Evolutionary conservation across 2,329 filamentous ascomycete genomes (phyloP).

Genomic region (Apiospora hydei): DNA sequence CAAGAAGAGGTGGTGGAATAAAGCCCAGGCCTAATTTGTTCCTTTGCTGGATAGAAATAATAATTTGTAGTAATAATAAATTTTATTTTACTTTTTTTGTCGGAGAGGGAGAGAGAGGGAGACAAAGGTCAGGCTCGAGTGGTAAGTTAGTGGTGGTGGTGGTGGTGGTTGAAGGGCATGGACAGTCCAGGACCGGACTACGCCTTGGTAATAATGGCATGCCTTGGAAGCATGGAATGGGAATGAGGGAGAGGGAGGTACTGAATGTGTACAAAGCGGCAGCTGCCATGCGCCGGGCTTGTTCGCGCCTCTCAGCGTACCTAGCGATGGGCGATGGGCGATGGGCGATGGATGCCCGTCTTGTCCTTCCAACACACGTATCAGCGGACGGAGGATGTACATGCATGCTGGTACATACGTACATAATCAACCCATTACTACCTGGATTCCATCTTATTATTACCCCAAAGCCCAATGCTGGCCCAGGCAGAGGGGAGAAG

Average conservation of each 20-base stretch:
- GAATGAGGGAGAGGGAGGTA: conserved; percentile 14
- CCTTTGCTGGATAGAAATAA: conserved; percentile 4
- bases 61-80: conserved; percentile 21
- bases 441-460: conserved; percentile 12
- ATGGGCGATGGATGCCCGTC: conserved; percentile 20
- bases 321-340: conserved; percentile 1
- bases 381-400: conserved; percentile 8
- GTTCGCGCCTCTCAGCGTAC: conserved; percentile 4
- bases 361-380: conserved; percentile 19
- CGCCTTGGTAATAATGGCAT: conserved; percentile 19
- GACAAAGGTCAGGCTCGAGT: conserved; percentile 25
- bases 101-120: conserved; percentile 19
- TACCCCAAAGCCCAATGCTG: conserved; percentile 20
- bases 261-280: conserved; percentile 20
- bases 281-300: conserved; percentile 20
- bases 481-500: conserved; percentile 11
- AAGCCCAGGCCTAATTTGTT: conserved; percentile 11
- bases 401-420: conserved; percentile 13
- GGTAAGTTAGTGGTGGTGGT: conserved; percentile 18
- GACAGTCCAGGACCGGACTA: conserved; percentile 19
- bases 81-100: not conserved
- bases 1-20: conserved; percentile 8
- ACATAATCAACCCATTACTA: conserved; percentile 16
- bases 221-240: conserved; percentile 20
- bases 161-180: conserved; percentile 6